Base-by-base conservation (phyloP, 257 asterid genomes). In the Nyctanthes arbortristis region DNA sequence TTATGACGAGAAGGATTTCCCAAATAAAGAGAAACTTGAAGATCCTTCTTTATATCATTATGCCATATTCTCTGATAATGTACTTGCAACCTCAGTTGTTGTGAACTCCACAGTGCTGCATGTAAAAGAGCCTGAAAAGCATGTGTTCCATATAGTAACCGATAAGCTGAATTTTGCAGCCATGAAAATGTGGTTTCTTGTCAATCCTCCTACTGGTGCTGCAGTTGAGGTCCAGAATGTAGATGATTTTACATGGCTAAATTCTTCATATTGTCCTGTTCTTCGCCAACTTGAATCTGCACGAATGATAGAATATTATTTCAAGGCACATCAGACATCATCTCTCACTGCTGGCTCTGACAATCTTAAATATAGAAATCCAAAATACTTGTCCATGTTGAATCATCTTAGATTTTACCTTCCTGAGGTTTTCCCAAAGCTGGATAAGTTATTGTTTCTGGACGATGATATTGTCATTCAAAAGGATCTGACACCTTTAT, bases 171-270 rank as follows among this genome's bases (percentile, higher is more conserved):
- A 92, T 68, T 85, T 90, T 66, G 90, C 89, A 37, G 95, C 98
- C 61, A 92, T 92, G 98, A 92, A 75, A 82, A 92, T 90, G 98
- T 92, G 98, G 98, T 92, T 92, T 89, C 84, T 85, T 68, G 86
- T 84, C 35, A 90, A 90, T 78, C 88, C 88, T 66, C 97, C 98
- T 18, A 68, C 68, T 69, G 85, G 88, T 65, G 93, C 93, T 61
- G 78, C 91, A 25, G 76, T 92, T 83, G 84, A 88, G 71, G 90
- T 92, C 63, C 86, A 92, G 90, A 92, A 85, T 65, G 83, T 92
- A 40, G 98, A 92, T 63, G 96, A 88, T 37, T 92, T 92, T 75
- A 85, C 91, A 33, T 92, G 98, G 98, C 90, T 92, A 59, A 92
- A 92, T 72, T 85, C 98, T 36, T 90, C 97, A 5, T 90, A 92